Conservation (phyloP, 2,329 filamentous ascomycete species). For the Pestalotiopsis sp. region DNA sequence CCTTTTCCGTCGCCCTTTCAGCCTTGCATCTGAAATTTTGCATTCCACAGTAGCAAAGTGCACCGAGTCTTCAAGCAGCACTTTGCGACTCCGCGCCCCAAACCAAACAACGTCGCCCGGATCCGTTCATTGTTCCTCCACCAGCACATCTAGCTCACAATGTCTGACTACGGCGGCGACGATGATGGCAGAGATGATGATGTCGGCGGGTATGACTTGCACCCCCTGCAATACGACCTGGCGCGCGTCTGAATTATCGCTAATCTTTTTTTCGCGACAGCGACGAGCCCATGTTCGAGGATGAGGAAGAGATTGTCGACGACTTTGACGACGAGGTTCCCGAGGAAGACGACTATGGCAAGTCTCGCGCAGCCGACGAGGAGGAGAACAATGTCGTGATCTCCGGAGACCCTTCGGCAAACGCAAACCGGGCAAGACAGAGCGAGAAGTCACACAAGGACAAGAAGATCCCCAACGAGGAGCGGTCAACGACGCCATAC, state of each 20-base stretch:
- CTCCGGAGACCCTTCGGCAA: slow-evolving; percentile 64
- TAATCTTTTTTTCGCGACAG: slow-evolving; percentile 45
- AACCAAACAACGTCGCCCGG: not conserved
- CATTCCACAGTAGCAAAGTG: slow-evolving; percentile 4
- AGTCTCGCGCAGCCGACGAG: slow-evolving; percentile 56
- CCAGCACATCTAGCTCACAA: slow-evolving; percentile 16
- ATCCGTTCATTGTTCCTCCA: not conserved
- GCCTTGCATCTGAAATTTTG: slow-evolving; percentile 12
- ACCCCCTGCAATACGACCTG: not conserved
- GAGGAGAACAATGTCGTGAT: slow-evolving; percentile 62
- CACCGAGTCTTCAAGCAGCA: not conserved
- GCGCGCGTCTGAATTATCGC: slow-evolving; percentile 23
- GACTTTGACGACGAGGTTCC: slow-evolving; percentile 58
- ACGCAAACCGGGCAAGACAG: slow-evolving; percentile 55
- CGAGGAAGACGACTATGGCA: slow-evolving; percentile 53
- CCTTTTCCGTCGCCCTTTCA: slow-evolving; percentile 3
- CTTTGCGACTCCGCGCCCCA: not conserved
- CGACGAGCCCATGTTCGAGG: slow-evolving; percentile 73
- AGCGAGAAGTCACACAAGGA: slow-evolving; percentile 64
- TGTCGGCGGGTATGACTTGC: slow-evolving; percentile 23
- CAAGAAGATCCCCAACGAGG: slow-evolving; percentile 88
- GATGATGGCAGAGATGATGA: slow-evolving; percentile 28
- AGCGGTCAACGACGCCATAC: slow-evolving; percentile 92
- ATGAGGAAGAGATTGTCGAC: slow-evolving; percentile 64
- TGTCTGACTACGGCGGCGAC: slow-evolving; percentile 35